Evolutionary conservation across 352 stramenopile genomes (phyloP), one percentile per base, ranked within the genome.

Genomic region (Phytophthora hybrid): DNA sequence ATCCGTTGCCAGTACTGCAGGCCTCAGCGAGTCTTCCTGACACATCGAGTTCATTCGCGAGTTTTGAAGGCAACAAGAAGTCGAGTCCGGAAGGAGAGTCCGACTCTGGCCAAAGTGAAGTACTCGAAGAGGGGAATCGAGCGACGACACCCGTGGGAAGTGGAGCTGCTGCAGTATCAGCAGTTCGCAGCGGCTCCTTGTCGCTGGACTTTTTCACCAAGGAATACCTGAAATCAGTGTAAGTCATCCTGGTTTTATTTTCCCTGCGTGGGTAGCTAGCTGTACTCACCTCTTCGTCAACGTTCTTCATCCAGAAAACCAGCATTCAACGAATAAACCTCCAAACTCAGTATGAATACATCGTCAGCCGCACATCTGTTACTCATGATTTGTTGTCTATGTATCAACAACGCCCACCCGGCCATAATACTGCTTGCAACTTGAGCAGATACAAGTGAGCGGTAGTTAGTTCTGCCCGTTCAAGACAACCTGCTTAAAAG

Each of bases 401-500:
- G 23, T 71, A 61, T 32, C 41, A 63, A 77, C 39, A 46, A 46
- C 39, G 44, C 44, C n/a, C 52, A 31, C 55, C 57, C 52, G 37
- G 47, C 58, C 32, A 18, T 21, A 55, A 18, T 21, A 55, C 13
- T 44, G 34, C 59, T 57, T 49, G 8, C 41, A 63, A 5, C 23
- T 18, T 4, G 47, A 66, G 19, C 65, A 31, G 16, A 39, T 66
- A 18, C 5, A 54, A 37, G 26, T 37, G 31, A 46, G 31, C 46
- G 29, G 26, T 53, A 53, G 7, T 78, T 77, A 87, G 18, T 79
- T 78, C 63, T 92, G 88, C 16, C 83, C 85, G 39, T 89, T 80
- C 21, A 94, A 70, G 47, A 96, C 85, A 5, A 96, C 85, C 52
- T 94, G 84, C 51, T 82, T 78, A 76, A 96, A 96, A 29, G 90